phyloP scores from a whole-genome alignment of 2,329 filamentous ascomycete species.

The Scedosporium boydii region DNA sequence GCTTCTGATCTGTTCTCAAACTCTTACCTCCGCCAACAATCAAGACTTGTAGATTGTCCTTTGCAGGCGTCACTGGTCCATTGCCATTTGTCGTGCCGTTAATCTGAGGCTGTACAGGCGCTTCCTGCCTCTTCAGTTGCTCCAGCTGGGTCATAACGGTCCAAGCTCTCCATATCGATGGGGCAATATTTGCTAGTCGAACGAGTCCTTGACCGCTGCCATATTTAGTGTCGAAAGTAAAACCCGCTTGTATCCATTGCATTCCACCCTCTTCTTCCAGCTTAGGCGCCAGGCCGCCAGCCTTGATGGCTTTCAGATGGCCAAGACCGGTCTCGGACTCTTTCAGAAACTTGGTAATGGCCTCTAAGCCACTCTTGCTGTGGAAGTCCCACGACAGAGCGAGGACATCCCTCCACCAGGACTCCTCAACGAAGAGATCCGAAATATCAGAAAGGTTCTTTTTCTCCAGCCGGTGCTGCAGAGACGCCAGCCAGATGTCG shows the following conservation, averaged over 20 bases:
- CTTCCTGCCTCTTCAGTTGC: conserved; percentile 13
- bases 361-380: conserved; percentile 13
- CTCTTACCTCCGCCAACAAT: conserved; percentile 27
- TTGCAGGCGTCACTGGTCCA: conserved; percentile 18
- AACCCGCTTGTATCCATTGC: conserved; percentile 11
- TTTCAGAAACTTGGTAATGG: conserved; percentile 10
- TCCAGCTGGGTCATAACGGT: conserved; percentile 16
- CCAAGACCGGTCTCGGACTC: conserved; percentile 6
- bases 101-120: conserved; percentile 10
- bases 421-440: conserved; percentile 15
- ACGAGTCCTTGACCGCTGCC: conserved; percentile 14
- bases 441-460: conserved; percentile 6
- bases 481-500: conserved; percentile 1
- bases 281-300: conserved; percentile 10
- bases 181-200: conserved; percentile 11
- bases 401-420: conserved; percentile 20
- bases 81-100: conserved; percentile 13
- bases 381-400: conserved; percentile 19
- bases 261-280: conserved; percentile 10
- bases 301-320: conserved; percentile 4
- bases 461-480: conserved; percentile 4
- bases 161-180: conserved; percentile 15
- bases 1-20: too few species aligned
- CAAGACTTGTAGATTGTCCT: conserved; percentile 26
- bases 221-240: conserved; percentile 12